Percentiles rank a stretch among this genome's conserved stretches.
Evolutionary conservation across 2,329 filamentous ascomycete species (phyloP).

Genomic region (Diplodia mutila): DNA sequence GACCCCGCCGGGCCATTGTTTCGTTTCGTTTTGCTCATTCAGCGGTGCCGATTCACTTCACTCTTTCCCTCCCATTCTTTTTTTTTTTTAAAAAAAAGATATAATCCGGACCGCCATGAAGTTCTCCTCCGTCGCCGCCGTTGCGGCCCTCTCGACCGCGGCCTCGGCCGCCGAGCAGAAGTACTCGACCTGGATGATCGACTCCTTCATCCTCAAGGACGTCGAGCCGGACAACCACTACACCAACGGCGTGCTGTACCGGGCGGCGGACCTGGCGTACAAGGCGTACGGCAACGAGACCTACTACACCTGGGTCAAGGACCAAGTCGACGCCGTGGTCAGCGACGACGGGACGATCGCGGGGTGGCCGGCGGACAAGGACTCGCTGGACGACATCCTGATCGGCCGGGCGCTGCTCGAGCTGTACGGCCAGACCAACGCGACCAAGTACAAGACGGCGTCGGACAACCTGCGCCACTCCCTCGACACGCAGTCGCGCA

Average conservation of each 20-base stretch:
- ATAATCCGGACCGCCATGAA: constrained; percentile 1
- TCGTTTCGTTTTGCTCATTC: constrained; percentile 4
- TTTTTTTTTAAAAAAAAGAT: no score
- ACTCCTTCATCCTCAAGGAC: constrained; percentile 51
- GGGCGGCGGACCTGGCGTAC: constrained; percentile 53
- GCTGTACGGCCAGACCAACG: constrained; percentile 50
- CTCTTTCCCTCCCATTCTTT: background rate
- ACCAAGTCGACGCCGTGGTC: constrained; percentile 54
- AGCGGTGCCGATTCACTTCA: background rate
- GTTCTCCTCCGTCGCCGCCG: background rate
- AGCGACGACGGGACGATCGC: constrained; percentile 48
- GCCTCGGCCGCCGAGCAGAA: constrained; percentile 27
- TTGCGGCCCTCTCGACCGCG: constrained; percentile 3
- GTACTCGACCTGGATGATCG: constrained; percentile 50
- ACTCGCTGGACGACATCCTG: constrained; percentile 56
- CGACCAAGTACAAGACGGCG: constrained; percentile 55
- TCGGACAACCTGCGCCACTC: constrained; percentile 53
- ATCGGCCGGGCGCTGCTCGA: constrained; percentile 58
- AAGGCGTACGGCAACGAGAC: constrained; percentile 49
- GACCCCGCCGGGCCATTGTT: background rate
- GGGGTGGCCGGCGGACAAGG: constrained; percentile 12
- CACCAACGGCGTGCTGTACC: constrained; percentile 52
- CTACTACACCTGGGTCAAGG: constrained; percentile 51
- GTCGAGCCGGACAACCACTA: constrained; percentile 50
- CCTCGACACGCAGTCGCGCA: constrained; percentile 56